phyloP scores from a whole-genome alignment of 176 grass and related monocot genomes.

The Urochloa ruziziensis region DNA sequence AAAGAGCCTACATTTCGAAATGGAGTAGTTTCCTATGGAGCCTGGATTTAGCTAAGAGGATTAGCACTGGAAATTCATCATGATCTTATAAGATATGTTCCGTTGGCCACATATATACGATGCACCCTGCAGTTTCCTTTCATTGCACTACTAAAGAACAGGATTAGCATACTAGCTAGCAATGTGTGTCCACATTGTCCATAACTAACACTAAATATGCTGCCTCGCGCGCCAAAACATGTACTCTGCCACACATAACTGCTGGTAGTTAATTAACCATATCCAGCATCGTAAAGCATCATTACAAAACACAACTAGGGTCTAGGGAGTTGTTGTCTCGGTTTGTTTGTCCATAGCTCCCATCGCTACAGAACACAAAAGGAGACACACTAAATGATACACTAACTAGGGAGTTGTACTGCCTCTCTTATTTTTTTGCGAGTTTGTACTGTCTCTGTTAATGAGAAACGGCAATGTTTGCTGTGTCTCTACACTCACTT shows the following conservation, averaged over 20 bases:
- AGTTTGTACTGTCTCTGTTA: background rate
- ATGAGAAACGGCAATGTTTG: background rate
- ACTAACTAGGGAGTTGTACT: too few species aligned
- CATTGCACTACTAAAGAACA: too few species aligned
- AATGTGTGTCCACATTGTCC: background rate
- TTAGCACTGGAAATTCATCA: too few species aligned
- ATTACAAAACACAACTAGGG: background rate
- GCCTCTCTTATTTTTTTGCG: background rate
- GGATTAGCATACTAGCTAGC: too few species aligned
- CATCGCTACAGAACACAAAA: background rate
- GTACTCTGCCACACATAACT: conserved; percentile 33
- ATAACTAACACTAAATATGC: conserved; percentile 3
- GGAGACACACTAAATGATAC: background rate
- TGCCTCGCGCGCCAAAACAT: conserved; percentile 7
- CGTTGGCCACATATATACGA: too few species aligned
- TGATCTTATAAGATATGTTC: too few species aligned
- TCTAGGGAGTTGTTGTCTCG: background rate
- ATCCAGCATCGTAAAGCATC: background rate
- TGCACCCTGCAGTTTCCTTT: too few species aligned
- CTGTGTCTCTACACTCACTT: too few species aligned
- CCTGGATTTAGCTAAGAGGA: too few species aligned
- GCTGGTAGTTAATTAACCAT: conserved; percentile 3
- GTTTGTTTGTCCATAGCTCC: background rate
- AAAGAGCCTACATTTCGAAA: too few species aligned
- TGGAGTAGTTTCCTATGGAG: too few species aligned